These are phyloP conservation scores for Apiospora marii DNA, from an alignment of 2,329 filamentous ascomycete genomes.

Conservation along the genomic window DNA sequence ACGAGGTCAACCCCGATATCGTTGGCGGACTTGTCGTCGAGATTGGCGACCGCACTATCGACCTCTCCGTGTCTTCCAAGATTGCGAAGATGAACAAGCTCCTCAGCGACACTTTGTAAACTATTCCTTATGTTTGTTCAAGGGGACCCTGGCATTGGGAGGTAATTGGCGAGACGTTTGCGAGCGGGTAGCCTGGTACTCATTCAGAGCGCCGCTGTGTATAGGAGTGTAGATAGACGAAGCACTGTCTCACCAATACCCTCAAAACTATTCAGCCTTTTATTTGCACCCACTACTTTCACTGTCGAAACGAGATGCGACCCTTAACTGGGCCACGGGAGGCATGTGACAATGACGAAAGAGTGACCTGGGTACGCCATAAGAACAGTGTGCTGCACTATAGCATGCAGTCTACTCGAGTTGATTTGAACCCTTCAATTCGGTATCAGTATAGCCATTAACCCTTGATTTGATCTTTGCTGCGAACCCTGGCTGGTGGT, in stretches of 20 bases:
- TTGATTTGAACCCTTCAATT: not conserved
- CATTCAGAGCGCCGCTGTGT: slow-evolving; percentile 38
- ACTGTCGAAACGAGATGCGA: too few relatives aligned
- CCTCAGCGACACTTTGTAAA: slow-evolving; percentile 95
- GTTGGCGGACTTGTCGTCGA: slow-evolving; percentile 93
- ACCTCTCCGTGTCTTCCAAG: slow-evolving; percentile 93
- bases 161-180: slow-evolving; percentile 31
- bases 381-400: not conserved
- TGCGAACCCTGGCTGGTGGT: not conserved
- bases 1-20: slow-evolving; percentile 95
- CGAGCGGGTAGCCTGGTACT: slow-evolving; percentile 33
- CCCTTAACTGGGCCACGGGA: not conserved
- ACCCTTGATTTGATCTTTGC: not conserved
- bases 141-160: slow-evolving; percentile 22
- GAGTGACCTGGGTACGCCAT: not conserved
- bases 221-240: slow-evolving; percentile 45
- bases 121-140: slow-evolving; percentile 41
- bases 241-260: slow-evolving; percentile 34
- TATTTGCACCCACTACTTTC: not conserved
- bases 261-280: slow-evolving; percentile 20
- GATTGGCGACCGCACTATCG: slow-evolving; percentile 97
- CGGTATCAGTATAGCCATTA: not conserved
- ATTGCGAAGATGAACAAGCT: slow-evolving; percentile 99
- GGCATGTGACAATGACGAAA: not conserved
- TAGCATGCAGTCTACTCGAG: not conserved